Evolutionary conservation across 2,329 filamentous ascomycete genomes (phyloP).

Genomic region (Aspergillus fijiensis): DNA sequence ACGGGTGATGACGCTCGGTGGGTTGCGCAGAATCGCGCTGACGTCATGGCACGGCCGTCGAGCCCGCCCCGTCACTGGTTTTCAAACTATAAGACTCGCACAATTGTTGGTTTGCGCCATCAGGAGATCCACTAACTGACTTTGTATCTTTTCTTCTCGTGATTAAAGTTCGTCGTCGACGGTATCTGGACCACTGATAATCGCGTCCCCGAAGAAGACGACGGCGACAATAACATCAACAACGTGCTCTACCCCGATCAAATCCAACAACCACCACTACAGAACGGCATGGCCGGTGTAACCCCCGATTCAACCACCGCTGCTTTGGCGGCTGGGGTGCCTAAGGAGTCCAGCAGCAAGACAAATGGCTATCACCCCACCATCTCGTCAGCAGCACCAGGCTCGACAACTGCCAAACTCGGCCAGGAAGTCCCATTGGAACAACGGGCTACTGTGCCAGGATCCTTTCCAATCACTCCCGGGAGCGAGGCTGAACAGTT

Average conservation of each 20-base stretch:
- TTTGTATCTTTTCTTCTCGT: constrained; percentile 11
- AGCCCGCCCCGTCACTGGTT: constrained; percentile 18
- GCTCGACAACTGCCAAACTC: constrained; percentile 68
- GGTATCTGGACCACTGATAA: constrained; percentile 84
- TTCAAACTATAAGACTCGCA: constrained; percentile 25
- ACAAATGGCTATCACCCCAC: constrained; percentile 39
- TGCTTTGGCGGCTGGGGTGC: constrained; percentile 43
- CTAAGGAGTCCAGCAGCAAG: constrained; percentile 29
- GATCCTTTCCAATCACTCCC: constrained; percentile 72
- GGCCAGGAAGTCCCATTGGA: constrained; percentile 67
- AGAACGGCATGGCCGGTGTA: constrained; percentile 56
- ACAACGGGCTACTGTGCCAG: constrained; percentile 54
- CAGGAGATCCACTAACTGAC: constrained; percentile 14
- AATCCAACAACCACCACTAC: constrained; percentile 48
- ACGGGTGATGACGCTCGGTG: constrained; percentile 27
- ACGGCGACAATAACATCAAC: constrained; percentile 82
- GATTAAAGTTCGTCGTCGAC: constrained; percentile 86
- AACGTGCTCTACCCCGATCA: constrained; percentile 81
- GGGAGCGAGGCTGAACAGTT: constrained; percentile 47
- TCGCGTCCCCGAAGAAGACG: constrained; percentile 76
- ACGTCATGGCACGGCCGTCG: constrained; percentile 18
- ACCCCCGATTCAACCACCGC: constrained; percentile 71
- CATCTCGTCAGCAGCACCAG: constrained; percentile 66
- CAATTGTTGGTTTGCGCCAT: constrained; percentile 8
- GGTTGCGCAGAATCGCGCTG: constrained; percentile 23